Conservation (phyloP, 805 yeast genomes). For the Zygoascus tannicola region DNA sequence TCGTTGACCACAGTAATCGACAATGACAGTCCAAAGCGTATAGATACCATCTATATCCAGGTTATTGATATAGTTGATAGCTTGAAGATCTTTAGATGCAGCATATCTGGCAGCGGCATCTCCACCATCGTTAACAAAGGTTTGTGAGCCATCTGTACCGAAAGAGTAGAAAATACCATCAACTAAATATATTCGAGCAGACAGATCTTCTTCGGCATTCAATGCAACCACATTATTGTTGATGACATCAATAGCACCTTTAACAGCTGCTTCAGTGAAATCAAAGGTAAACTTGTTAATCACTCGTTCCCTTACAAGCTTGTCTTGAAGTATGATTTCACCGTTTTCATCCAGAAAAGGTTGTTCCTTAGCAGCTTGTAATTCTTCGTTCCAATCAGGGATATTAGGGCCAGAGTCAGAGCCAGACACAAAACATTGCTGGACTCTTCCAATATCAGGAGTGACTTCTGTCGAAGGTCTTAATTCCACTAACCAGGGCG, state of each 20-base stretch:
- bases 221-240: constrained; percentile 67
- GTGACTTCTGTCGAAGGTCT: constrained; percentile 17
- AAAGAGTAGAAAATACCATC: constrained; percentile 82
- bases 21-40: constrained; percentile 71
- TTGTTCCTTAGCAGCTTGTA: constrained; percentile 71
- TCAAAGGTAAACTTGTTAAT: constrained; percentile 64
- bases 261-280: constrained; percentile 64
- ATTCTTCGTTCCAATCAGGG: constrained; percentile 81
- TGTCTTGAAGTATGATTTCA: constrained; percentile 46
- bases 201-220: constrained; percentile 64
- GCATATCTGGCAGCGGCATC: constrained; percentile 79
- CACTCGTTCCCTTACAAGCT: constrained; percentile 66
- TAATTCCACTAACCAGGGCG: constrained; percentile 65
- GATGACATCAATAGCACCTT: constrained; percentile 69
- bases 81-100: constrained; percentile 65
- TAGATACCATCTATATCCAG: constrained; percentile 54
- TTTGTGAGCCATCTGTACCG: constrained; percentile 62
- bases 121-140: constrained; percentile 61
- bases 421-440: constrained; percentile 34
- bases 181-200: constrained; percentile 59
- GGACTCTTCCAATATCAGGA: constrained; percentile 57
- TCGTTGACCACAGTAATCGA: constrained; percentile 85
- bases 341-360: constrained; percentile 29
- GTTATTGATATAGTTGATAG: constrained; percentile 59
- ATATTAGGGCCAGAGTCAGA: constrained; percentile 28